phyloP scores from a whole-genome alignment of 257 asterid genomes.

The Solanum tarapatanum region DNA sequence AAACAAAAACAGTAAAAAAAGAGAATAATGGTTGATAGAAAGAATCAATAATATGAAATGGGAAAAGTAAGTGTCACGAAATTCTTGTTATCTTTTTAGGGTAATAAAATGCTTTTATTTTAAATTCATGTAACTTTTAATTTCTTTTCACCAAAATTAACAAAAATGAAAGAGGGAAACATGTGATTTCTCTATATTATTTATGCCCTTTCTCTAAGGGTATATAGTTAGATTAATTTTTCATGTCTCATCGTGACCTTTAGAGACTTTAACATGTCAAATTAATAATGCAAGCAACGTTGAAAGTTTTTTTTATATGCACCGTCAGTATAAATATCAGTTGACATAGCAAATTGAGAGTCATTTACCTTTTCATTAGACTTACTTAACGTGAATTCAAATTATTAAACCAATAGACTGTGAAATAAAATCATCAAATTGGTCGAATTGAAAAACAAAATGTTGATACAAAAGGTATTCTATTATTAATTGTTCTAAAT shows the following conservation, averaged over 20 bases:
- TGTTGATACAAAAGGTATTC: not conserved
- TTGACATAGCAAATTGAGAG: not conserved
- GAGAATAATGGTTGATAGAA: constrained; percentile 5
- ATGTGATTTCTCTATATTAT: constrained; percentile 24
- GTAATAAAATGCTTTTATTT: constrained; percentile 4
- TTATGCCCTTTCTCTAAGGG: not conserved
- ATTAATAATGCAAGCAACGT: constrained; percentile 4
- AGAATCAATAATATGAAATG: not conserved
- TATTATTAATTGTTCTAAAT: not conserved
- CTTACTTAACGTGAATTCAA: not conserved
- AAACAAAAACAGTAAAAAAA: not conserved
- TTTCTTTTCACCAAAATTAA: constrained; percentile 8
- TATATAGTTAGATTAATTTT: not conserved
- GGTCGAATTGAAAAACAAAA: not conserved
- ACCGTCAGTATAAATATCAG: not conserved
- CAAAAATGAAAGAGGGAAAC: constrained; percentile 25
- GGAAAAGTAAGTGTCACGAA: constrained; percentile 34
- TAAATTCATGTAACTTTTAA: not conserved
- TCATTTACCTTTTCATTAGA: too few relatives aligned
- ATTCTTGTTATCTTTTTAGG: constrained; percentile 31
- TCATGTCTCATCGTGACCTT: constrained; percentile 1
- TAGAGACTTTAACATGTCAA: constrained; percentile 24
- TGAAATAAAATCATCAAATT: not conserved
- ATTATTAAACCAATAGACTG: not conserved
- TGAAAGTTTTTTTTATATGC: not conserved